A percentile compares a stretch with the other conserved stretches of the same genome.
These are phyloP conservation scores for Hypoxylon sp. DNA, from an alignment of 2,329 filamentous ascomycete species.

Conservation along the genomic window DNA sequence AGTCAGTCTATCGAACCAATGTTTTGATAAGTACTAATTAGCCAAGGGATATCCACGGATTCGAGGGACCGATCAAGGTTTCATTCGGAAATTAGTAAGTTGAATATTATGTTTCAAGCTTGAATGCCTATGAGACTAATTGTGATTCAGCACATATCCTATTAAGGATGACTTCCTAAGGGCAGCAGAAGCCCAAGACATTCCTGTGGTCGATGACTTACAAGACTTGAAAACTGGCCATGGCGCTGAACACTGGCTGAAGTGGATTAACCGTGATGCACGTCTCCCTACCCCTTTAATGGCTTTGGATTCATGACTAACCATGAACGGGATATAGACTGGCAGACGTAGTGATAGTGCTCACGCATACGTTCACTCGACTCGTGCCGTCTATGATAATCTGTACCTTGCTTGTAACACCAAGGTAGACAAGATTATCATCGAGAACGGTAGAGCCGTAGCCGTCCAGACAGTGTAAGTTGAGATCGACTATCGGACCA, in stretches of 20 bases:
- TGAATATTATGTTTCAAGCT: conserved; percentile 18
- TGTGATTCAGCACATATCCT: conserved; percentile 72
- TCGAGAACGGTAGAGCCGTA: conserved; percentile 79
- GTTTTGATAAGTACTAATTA: conserved; percentile 32
- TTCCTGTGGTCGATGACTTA: conserved; percentile 80
- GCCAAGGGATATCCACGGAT: conserved; percentile 76
- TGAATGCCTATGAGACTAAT: conserved; percentile 32
- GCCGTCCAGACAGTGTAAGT: conserved; percentile 75
- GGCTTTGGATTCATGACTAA: conserved; percentile 21
- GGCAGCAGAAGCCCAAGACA: conserved; percentile 79
- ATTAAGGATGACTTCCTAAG: conserved; percentile 86
- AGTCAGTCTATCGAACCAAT: conserved; percentile 52
- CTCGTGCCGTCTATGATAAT: conserved; percentile 77
- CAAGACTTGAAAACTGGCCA: conserved; percentile 78
- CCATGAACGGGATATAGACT: conserved; percentile 58
- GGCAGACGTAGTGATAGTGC: conserved; percentile 83
- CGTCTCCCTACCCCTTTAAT: conserved; percentile 38
- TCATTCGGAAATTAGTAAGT: conserved; percentile 80
- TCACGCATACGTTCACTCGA: conserved; percentile 84
- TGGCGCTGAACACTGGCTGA: conserved; percentile 86
- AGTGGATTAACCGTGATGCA: conserved; percentile 83
- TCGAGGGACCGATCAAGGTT: conserved; percentile 85
- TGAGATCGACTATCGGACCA: conserved; percentile 47
- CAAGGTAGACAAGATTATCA: conserved; percentile 82
- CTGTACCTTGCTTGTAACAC: conserved; percentile 81